phyloP scores from a whole-genome alignment of 163 green algal genomes.

The Chlorella variabilis region DNA sequence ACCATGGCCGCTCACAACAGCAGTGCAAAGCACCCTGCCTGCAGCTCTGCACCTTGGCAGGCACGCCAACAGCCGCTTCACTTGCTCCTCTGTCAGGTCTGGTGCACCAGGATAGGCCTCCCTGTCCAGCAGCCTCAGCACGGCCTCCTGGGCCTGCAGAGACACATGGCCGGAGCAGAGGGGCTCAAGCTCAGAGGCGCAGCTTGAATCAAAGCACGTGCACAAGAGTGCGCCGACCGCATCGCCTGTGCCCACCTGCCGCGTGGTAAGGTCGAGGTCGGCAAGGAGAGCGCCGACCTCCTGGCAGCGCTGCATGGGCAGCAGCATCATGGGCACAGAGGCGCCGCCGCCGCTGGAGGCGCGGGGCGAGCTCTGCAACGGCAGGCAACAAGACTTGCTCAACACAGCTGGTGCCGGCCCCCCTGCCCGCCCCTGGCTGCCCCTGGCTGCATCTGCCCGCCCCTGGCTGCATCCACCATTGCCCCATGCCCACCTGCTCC shows the following conservation, averaged over 20 bases:
- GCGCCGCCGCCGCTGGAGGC: background rate
- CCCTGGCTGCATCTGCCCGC: background rate
- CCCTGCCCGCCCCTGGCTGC: background rate
- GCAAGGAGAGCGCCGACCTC: slow-evolving; percentile 53
- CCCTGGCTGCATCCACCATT: background rate
- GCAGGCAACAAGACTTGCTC: background rate
- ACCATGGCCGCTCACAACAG: too few species aligned
- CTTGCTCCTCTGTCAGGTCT: slow-evolving; percentile 41
- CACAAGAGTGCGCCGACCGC: too few species aligned
- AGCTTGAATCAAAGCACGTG: too few species aligned
- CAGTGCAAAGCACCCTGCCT: background rate
- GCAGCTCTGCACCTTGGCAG: slow-evolving; percentile 29
- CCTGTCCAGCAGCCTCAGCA: slow-evolving; percentile 36
- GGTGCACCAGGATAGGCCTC: background rate
- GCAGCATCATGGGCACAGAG: slow-evolving; percentile 29
- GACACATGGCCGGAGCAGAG: background rate
- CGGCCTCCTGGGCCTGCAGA: slow-evolving; percentile 27
- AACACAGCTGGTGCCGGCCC: background rate
- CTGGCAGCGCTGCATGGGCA: slow-evolving; percentile 48
- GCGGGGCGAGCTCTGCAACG: background rate
- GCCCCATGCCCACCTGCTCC: too few species aligned
- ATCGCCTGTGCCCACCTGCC: slow-evolving; percentile 39
- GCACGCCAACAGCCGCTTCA: slow-evolving; percentile 42
- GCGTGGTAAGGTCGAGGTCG: slow-evolving; percentile 47
- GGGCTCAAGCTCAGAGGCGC: too few species aligned